phyloP scores from a whole-genome alignment of 345 rosid genomes.

The Gossypium sturtianum region DNA sequence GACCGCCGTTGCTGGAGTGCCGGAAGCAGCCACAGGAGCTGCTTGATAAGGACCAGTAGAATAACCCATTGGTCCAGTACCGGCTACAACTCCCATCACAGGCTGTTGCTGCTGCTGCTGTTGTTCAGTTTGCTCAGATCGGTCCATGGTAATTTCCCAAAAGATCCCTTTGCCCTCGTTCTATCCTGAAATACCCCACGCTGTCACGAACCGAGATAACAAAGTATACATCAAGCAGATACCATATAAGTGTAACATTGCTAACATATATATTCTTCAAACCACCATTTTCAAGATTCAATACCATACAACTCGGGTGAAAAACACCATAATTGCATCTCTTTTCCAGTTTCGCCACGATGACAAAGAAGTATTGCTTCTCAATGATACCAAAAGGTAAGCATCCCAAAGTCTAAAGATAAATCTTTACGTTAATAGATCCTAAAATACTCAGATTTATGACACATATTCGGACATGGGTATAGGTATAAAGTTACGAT shows the following conservation, averaged over 20 bases:
- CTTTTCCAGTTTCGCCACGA: too few relatives aligned
- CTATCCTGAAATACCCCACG: slow-evolving; percentile 16
- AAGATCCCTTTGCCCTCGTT: not conserved
- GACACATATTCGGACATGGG: too few relatives aligned
- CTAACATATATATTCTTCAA: not conserved
- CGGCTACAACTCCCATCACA: not conserved
- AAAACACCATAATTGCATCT: too few relatives aligned
- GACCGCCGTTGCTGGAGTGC: slow-evolving; percentile 33
- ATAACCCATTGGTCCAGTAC: not conserved
- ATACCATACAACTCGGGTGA: too few relatives aligned
- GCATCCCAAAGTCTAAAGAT: too few relatives aligned
- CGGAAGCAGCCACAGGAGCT: slow-evolving; percentile 37
- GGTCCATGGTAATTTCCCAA: slow-evolving; percentile 36
- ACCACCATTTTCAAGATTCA: too few relatives aligned
- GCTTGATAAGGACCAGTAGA: slow-evolving; percentile 36
- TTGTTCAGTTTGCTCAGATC: slow-evolving; percentile 31
- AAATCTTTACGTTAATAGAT: too few relatives aligned
- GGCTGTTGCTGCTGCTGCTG: not conserved
- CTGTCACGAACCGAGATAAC: slow-evolving; percentile 11
- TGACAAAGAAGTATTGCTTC: too few relatives aligned
- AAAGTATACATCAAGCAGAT: not conserved
- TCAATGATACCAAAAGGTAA: too few relatives aligned
- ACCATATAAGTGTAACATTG: too few relatives aligned
- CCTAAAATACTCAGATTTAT: too few relatives aligned
- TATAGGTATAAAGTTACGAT: too few relatives aligned